A percentile compares a stretch with the other conserved stretches of the same genome.
Evolutionary conservation across 495 filamentous ascomycete genomes (phyloP).

Genomic region (Podospora pseudoanserina): DNA sequence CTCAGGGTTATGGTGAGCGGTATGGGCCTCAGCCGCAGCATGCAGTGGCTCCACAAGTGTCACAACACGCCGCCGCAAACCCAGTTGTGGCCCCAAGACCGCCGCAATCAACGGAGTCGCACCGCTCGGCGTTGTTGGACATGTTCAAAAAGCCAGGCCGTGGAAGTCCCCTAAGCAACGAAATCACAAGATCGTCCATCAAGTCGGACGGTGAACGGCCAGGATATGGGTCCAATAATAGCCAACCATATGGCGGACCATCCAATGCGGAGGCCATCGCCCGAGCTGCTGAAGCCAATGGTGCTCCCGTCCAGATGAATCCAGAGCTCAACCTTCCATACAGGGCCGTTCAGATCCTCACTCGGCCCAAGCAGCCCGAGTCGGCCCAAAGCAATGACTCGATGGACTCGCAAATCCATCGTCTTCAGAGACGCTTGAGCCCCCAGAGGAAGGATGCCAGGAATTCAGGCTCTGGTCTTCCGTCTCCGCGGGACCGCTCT

Average conservation of each 20-base stretch:
- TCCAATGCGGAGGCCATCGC: conserved; percentile 30
- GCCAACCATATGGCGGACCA: conserved; percentile 14
- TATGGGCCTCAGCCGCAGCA: background rate
- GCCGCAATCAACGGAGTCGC: conserved; percentile 39
- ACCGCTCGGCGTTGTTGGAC: conserved; percentile 44
- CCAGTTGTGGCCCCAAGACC: conserved; percentile 19
- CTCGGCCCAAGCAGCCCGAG: conserved; percentile 33
- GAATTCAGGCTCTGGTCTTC: conserved; percentile 14
- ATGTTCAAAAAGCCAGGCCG: conserved; percentile 47
- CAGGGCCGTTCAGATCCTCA: conserved; percentile 40
- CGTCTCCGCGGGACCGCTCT: conserved; percentile 24
- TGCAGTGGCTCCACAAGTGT: background rate
- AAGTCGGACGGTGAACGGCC: background rate
- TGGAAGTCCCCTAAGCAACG: conserved; percentile 26
- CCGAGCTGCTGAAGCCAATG: conserved; percentile 28
- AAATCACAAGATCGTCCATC: conserved; percentile 19
- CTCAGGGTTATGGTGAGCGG: conserved; percentile 8
- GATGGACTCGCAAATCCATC: conserved; percentile 19
- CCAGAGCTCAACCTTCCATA: conserved; percentile 41
- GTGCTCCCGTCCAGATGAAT: conserved; percentile 34
- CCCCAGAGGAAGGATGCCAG: conserved; percentile 14
- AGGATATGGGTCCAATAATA: conserved; percentile 13
- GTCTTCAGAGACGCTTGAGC: conserved; percentile 16
- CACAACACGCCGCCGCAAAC: conserved; percentile 9
- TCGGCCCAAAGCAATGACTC: conserved; percentile 11